A percentile compares a stretch with the other conserved stretches of the same genome.
phyloP scores from a whole-genome alignment of 2,329 filamentous ascomycete genomes.

The Ceratocystis diversiconidia region DNA sequence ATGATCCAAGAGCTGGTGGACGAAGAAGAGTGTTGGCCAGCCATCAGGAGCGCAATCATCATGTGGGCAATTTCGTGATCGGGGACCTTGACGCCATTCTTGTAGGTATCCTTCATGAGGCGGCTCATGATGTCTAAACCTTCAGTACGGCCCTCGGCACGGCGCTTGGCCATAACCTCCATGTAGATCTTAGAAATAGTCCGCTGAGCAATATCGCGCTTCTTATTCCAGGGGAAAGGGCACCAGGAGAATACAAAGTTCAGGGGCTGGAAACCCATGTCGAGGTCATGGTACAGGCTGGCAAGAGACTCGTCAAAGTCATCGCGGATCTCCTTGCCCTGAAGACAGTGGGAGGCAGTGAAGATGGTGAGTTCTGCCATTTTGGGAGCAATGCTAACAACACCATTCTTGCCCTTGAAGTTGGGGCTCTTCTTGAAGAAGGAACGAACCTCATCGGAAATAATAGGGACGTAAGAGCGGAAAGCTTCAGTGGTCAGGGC shows the following conservation, averaged over 20 bases:
- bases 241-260: conserved; percentile 87
- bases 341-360: conserved; percentile 71
- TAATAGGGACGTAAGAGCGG: conserved; percentile 62
- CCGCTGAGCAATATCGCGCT: conserved; percentile 62
- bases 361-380: conserved; percentile 85
- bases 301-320: conserved; percentile 71
- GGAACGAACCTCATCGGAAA: conserved; percentile 56
- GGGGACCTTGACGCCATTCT: conserved; percentile 63
- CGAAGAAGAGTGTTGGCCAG: conserved; percentile 77
- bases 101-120: conserved; percentile 73
- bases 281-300: conserved; percentile 71
- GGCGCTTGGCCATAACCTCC: conserved; percentile 63
- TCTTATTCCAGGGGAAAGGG: conserved; percentile 75
- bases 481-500: conserved; percentile 64
- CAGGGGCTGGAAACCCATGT: conserved; percentile 77
- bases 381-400: conserved; percentile 55
- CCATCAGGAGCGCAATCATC: conserved; percentile 90
- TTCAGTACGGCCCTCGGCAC: conserved; percentile 36
- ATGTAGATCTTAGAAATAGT: conserved; percentile 73
- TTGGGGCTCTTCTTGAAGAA: conserved; percentile 54
- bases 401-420: conserved; percentile 55
- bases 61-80: conserved; percentile 80
- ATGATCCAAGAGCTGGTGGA: conserved; percentile 77
- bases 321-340: conserved; percentile 69
- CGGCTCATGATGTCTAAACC: conserved; percentile 77